These are phyloP conservation scores for Musa balbisiana DNA, from an alignment of 202 grass and related monocot species.

Conservation along the genomic window DNA sequence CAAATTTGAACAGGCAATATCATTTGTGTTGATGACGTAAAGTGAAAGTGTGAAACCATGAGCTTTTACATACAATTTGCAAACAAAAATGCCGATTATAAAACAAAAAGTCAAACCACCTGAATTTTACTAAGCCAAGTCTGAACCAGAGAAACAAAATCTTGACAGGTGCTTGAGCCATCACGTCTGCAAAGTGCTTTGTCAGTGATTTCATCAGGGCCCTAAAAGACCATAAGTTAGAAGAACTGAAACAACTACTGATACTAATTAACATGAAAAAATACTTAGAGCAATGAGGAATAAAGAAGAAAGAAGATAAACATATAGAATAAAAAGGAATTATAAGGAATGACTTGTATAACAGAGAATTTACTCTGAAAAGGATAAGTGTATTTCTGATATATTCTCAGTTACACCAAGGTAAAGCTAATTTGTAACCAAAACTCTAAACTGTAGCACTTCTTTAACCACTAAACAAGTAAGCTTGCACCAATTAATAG, in stretches of 20 bases:
- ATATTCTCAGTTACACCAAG: no score
- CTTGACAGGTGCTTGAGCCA: conserved; percentile 58
- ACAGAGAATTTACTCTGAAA: no score
- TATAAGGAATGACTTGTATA: neutral
- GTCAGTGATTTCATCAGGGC: conserved; percentile 63
- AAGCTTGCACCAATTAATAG: no score
- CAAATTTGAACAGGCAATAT: neutral
- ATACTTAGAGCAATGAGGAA: neutral
- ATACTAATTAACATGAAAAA: neutral
- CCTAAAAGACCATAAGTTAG: conserved; percentile 35
- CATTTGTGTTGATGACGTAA: neutral
- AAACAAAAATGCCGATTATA: neutral
- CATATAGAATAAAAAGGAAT: neutral
- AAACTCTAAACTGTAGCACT: no score
- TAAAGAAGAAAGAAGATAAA: neutral
- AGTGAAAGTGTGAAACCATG: neutral
- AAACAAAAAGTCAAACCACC: conserved; percentile 24
- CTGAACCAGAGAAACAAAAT: conserved; percentile 66
- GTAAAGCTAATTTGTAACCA: no score
- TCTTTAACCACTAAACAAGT: no score
- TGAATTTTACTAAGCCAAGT: conserved; percentile 68
- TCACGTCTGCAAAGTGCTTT: conserved; percentile 53
- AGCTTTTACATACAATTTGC: neutral
- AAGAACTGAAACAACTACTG: neutral
- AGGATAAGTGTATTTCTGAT: no score